phyloP scores from a whole-genome alignment of 176 grass and related monocot genomes.

The Guadua angustifolia region DNA sequence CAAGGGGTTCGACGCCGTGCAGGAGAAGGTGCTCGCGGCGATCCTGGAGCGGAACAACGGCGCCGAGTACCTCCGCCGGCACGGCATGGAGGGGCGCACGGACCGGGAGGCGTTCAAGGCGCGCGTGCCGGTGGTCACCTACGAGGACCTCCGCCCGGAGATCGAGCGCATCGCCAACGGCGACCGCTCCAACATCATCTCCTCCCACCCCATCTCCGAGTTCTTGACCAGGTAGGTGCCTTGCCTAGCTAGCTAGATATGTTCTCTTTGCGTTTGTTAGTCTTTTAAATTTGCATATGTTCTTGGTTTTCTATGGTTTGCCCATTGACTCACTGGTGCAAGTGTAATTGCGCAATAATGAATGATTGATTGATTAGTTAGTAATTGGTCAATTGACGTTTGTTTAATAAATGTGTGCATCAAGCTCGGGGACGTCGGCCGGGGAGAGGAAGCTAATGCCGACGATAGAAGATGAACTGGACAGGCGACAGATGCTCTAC shows the following conservation, averaged over 20 bases:
- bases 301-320: not conserved
- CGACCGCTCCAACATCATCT: slow-evolving; percentile 83
- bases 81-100: slow-evolving; percentile 63
- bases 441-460: slow-evolving; percentile 99
- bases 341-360: not conserved
- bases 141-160: slow-evolving; percentile 83
- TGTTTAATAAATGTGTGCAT: slow-evolving; percentile 29
- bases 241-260: not conserved
- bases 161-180: slow-evolving; percentile 96
- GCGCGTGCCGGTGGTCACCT: slow-evolving; percentile 71
- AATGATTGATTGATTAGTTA: slow-evolving; percentile 16
- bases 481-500: slow-evolving; percentile 78
- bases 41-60: slow-evolving; percentile 76
- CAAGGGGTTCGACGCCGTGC: slow-evolving; percentile 56
- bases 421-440: slow-evolving; percentile 91
- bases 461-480: slow-evolving; percentile 80
- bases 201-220: slow-evolving; percentile 83
- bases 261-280: not conserved
- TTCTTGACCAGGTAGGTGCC: slow-evolving; percentile 79
- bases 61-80: slow-evolving; percentile 83
- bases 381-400: slow-evolving; percentile 27
- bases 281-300: not conserved
- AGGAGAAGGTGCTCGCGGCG: slow-evolving; percentile 67
- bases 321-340: slow-evolving; percentile 13
- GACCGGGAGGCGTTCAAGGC: slow-evolving; percentile 73